phyloP scores from a whole-genome alignment of 441 rosid species.

The Raphanus hybrid region DNA sequence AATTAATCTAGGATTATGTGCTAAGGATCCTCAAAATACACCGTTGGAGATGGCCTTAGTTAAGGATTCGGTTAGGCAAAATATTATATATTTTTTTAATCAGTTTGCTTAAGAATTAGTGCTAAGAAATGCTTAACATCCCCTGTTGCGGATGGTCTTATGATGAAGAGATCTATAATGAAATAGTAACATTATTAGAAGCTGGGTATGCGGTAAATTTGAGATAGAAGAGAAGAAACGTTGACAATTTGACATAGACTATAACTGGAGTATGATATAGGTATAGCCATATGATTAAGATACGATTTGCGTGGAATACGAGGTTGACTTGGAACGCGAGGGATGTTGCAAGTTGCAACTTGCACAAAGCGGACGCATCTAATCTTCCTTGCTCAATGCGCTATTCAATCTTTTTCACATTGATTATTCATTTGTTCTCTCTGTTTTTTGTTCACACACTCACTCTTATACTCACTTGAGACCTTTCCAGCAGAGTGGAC shows the following conservation, averaged over 20 bases:
- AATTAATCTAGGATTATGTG: too few relatives aligned
- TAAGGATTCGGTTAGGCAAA: too few relatives aligned
- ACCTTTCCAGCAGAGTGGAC: conserved; percentile 54
- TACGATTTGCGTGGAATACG: conserved; percentile 33
- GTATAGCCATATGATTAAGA: background rate
- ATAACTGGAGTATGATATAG: background rate
- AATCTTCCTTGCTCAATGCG: conserved; percentile 37
- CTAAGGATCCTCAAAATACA: too few relatives aligned
- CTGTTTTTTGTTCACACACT: too few relatives aligned
- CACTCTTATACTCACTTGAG: too few relatives aligned
- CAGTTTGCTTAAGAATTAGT: too few relatives aligned
- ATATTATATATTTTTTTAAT: too few relatives aligned
- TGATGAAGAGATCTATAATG: background rate
- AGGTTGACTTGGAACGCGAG: conserved; percentile 36
- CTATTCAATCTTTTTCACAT: conserved; percentile 11
- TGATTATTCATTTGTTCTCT: background rate
- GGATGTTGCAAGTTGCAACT: conserved; percentile 31
- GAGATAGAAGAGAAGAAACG: conserved; percentile 14
- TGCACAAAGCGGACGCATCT: conserved; percentile 30
- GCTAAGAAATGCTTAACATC: too few relatives aligned
- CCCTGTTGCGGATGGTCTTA: too few relatives aligned
- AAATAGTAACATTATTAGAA: background rate
- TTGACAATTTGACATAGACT: conserved; percentile 25
- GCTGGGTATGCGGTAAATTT: background rate
- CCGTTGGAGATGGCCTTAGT: too few relatives aligned